phyloP scores from a whole-genome alignment of 306 rosid genomes.

The Fagus crenata region DNA sequence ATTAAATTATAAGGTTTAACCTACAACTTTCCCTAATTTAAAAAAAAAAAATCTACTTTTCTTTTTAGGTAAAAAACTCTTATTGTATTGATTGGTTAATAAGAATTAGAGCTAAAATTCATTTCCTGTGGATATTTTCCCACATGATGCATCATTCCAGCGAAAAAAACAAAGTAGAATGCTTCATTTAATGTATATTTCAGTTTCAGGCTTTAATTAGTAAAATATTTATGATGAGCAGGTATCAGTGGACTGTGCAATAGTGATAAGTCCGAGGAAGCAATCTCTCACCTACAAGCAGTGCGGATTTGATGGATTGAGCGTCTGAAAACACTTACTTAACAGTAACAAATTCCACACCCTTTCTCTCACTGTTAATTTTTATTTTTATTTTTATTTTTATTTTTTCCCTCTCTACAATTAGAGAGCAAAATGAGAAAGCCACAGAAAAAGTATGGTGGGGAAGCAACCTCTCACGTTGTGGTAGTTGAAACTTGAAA shows the following conservation, averaged over 20 bases:
- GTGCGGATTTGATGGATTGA: slow-evolving; percentile 93
- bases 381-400: neutral
- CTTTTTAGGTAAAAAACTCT: too few relatives aligned
- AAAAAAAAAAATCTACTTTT: too few relatives aligned
- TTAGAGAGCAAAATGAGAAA: slow-evolving; percentile 23
- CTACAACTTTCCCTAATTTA: too few relatives aligned
- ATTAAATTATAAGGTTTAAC: too few relatives aligned
- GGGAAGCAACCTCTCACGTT: slow-evolving; percentile 14
- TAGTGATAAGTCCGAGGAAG: slow-evolving; percentile 93
- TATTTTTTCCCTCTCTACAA: slow-evolving; percentile 29
- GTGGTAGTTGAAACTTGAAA: slow-evolving; percentile 4
- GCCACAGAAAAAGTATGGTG: slow-evolving; percentile 16
- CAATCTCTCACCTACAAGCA: slow-evolving; percentile 82
- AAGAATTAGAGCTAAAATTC: too few relatives aligned
- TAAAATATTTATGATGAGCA: slow-evolving; percentile 39
- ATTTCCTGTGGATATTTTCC: too few relatives aligned
- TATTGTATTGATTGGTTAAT: too few relatives aligned
- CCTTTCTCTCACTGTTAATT: slow-evolving; percentile 1
- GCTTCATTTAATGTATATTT: neutral
- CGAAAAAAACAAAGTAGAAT: too few relatives aligned
- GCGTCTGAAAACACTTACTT: slow-evolving; percentile 43
- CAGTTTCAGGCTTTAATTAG: neutral
- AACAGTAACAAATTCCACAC: slow-evolving; percentile 15
- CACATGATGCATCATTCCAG: too few relatives aligned
- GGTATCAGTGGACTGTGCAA: slow-evolving; percentile 96